Base-by-base conservation (phyloP, 2,329 filamentous ascomycete species). In the Juglanconis oblonga region DNA sequence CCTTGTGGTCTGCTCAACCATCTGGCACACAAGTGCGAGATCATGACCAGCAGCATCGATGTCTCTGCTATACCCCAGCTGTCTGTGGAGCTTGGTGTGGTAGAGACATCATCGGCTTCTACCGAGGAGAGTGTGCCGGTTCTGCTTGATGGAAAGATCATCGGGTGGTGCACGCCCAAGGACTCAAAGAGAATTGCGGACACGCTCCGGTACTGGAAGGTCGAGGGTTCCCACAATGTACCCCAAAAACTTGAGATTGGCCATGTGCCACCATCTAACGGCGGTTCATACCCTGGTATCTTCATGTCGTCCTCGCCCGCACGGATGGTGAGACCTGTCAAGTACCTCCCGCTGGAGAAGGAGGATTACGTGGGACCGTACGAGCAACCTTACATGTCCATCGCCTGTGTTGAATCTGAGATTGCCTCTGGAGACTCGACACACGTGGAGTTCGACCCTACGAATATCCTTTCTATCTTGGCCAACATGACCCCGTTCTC, bases 401-500 rank as follows among this genome's bases (percentile, higher is more conserved):
- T 99, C 71, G 93, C 95, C 29, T 93, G 92, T 67, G 88, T 91
- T n/a, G 89, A 93, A 53, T 83, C 88, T 38, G 95, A 99, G 73
- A 86, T 98, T 62, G 83, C 90, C 33, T 90, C 92, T n/a, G 92
- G 92, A 52, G 84, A 93, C 69, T 92, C 92, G 4, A 97, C 92
- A 0, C 95, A 99, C 71, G 92, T 98, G 49, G 95, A 99, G 74
- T 91, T 90, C 69, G 89, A 93, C 60, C 93, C 95, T 1, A 99
- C 95, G 36, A 95, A 98, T 75, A 98, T 99, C 66, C 85, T 99
- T 32, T 98, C 94, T 7, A 98, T 99, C 65, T 83, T 99, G 55
- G 95, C 95, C 69, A 98, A 98, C 77, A 96, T 97, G 89, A 99
- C 95, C 0, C 95, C 95, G 3, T 99, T 99, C 77, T 97, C 94